These are phyloP conservation scores for Reutealis trisperma DNA, from an alignment of 345 rosid species.

Conservation along the genomic window DNA sequence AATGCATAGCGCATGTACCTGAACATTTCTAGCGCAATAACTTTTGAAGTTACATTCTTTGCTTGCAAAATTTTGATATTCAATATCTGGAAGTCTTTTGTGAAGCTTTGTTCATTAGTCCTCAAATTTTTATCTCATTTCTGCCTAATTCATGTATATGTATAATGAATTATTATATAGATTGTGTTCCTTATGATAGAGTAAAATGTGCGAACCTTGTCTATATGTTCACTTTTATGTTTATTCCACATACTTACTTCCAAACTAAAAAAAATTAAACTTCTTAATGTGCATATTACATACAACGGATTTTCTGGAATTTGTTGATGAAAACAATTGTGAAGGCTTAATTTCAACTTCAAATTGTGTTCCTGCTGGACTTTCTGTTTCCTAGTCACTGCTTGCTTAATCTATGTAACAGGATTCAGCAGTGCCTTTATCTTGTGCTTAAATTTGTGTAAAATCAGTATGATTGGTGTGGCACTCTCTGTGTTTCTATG, in stretches of 20 bases:
- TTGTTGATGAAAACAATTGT: neutral
- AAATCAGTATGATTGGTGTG: neutral
- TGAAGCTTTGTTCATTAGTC: neutral
- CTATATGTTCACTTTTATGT: neutral
- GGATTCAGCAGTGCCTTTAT: neutral
- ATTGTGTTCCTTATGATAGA: neutral
- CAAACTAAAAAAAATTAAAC: neutral
- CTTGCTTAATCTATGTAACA: neutral
- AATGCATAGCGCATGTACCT: neutral
- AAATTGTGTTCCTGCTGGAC: too few relatives aligned
- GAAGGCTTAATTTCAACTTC: neutral
- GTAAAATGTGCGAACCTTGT: neutral
- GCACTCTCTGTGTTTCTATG: neutral
- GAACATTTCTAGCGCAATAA: neutral
- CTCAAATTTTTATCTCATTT: neutral
- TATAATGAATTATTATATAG: neutral
- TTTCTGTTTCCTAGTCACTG: neutral
- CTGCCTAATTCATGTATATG: neutral
- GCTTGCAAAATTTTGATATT: neutral
- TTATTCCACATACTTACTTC: neutral
- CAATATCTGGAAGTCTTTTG: neutral
- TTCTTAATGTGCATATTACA: neutral
- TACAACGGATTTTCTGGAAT: neutral
- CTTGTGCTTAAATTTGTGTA: neutral
- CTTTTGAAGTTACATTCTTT: neutral